These are phyloP conservation scores for Chamaenerion angustifolium DNA, from an alignment of 345 rosid species.

Conservation along the genomic window DNA sequence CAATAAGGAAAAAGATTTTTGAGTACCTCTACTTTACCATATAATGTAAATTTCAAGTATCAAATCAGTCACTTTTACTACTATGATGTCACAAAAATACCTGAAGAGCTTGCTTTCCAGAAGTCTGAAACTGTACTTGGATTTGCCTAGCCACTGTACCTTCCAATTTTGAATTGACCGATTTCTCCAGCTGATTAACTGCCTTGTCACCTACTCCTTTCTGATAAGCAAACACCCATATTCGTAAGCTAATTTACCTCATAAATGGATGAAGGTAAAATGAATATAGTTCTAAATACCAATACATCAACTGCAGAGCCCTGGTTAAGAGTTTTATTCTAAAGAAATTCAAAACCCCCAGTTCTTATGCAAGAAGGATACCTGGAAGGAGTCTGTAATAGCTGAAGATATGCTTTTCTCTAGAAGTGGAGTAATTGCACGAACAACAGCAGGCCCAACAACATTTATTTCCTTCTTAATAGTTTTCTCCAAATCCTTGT, in stretches of 20 bases:
- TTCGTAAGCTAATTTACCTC: background rate
- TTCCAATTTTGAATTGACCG: conserved; percentile 48
- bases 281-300: no score
- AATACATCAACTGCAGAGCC: no score
- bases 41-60: no score
- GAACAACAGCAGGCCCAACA: conserved; percentile 35
- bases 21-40: no score
- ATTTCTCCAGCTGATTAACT: conserved; percentile 51
- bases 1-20: no score
- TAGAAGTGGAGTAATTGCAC: conserved; percentile 34
- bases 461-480: conserved; percentile 49
- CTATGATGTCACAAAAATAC: conserved; percentile 13
- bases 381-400: conserved; percentile 64
- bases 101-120: conserved; percentile 76
- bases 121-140: conserved; percentile 61
- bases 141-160: conserved; percentile 54
- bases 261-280: background rate
- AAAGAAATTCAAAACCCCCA: no score
- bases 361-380: conserved; percentile 7
- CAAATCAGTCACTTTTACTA: no score
- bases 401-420: conserved; percentile 48
- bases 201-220: conserved; percentile 65
- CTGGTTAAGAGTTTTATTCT: no score
- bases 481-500: conserved; percentile 51
- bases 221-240: conserved; percentile 22